Base-by-base conservation (phyloP, 1,139 yeast genomes). In the Insectozyma bohioensis region DNA sequence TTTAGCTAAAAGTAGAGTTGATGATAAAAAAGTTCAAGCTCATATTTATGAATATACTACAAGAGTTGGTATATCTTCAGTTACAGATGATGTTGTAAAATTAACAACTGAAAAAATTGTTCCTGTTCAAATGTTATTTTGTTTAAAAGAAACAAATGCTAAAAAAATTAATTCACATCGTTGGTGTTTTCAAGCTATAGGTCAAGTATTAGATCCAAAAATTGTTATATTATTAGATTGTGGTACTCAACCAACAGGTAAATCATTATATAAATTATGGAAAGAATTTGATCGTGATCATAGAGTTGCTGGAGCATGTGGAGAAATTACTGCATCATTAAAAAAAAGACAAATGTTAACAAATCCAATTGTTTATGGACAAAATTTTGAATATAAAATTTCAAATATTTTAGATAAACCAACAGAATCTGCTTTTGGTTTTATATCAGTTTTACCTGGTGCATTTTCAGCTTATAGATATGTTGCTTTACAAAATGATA, bases 241-340 rank as follows among this genome's bases (percentile, higher is more conserved):
- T 24, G 75, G 75, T 39, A 69, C 75, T 20, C 74, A 68, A 42
- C 75, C 75, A 9, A 43, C 62, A 5, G 74, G 73, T 4, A 67
- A 67, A 36, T 58, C 75, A 1, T 54, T 69, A 36, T 69, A 68
- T 43, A 71, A 68, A 42, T 56, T 69, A 40, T 69, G 75, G 75
- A 69, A 68, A 42, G 74, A 68, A 38, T 69, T 69, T 39, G 73
- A 67, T 42, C 54, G 59, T 35, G 75, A 69, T 40, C 63, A 68
- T n/a, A 61, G 57, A 37, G 75, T 69, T 14, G 75, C 75, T 1
- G 75, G 75, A 28, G 72, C 75, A 5, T 69, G 75, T 61, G 75
- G 75, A 15, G 75, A 69, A 43, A 69, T 69, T 42, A 68, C 67
- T 36, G 72, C 74, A 0, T 56, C 66, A 9, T 58, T 68, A 43